Evolutionary conservation across 1,284 basidiomycete species (phyloP).

Genomic region (Ceratobasidium sp.): DNA sequence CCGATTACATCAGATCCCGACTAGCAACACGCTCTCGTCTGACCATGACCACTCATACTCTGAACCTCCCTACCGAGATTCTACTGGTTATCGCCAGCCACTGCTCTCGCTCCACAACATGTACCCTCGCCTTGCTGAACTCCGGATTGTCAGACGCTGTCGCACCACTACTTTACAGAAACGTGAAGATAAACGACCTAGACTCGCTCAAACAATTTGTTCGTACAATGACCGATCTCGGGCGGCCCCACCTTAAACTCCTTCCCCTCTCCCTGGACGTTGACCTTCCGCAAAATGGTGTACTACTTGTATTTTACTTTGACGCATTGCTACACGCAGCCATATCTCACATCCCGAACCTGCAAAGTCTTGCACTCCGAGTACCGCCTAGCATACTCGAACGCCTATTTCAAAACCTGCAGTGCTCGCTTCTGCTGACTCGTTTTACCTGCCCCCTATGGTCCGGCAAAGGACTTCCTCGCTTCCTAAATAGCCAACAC

Average conservation of each 20-base stretch:
- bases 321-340: not conserved
- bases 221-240: not conserved
- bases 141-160: not conserved
- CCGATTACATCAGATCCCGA: too few species aligned
- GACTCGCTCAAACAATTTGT: not conserved
- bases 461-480: not conserved
- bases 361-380: not conserved
- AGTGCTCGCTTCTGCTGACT: not conserved
- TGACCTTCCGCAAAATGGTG: not conserved
- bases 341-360: not conserved
- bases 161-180: not conserved
- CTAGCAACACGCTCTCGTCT: too few species aligned
- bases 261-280: not conserved
- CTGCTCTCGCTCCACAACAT: not conserved
- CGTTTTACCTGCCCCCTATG: not conserved
- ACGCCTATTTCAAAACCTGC: not conserved
- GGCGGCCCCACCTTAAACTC: not conserved
- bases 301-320: not conserved
- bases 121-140: not conserved
- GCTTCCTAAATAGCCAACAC: not conserved
- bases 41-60: too few species aligned
- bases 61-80: not conserved
- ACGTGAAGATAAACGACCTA: not conserved
- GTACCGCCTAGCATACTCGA: not conserved
- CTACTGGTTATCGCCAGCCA: not conserved